Percentiles rank a stretch among this genome's conserved stretches.
phyloP scores from a whole-genome alignment of 495 filamentous ascomycete genomes.

The Neurospora terricola region DNA sequence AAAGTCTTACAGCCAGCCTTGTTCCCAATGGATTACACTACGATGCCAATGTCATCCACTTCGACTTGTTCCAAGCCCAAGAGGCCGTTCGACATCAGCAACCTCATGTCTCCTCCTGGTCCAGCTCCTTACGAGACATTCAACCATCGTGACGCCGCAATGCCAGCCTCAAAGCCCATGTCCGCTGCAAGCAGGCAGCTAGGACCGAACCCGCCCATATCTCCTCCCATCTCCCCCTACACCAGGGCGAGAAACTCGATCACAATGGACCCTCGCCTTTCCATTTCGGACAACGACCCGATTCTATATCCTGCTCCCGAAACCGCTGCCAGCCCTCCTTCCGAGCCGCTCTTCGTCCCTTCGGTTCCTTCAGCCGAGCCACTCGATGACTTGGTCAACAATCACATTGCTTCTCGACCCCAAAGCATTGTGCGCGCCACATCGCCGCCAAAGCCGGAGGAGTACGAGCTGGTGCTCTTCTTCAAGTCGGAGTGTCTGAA shows the following conservation, averaged over 20 bases:
- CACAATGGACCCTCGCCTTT: slow-evolving; percentile 34
- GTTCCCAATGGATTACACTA: not conserved
- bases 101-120: slow-evolving; percentile 70
- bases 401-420: slow-evolving; percentile 58
- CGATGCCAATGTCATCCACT: not conserved
- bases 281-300: slow-evolving; percentile 41
- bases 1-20: not conserved
- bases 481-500: slow-evolving; percentile 56
- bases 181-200: slow-evolving; percentile 21
- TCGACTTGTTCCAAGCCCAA: slow-evolving; percentile 12
- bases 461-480: slow-evolving; percentile 58
- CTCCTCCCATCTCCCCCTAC: slow-evolving; percentile 64
- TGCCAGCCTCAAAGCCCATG: slow-evolving; percentile 24
- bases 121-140: slow-evolving; percentile 53
- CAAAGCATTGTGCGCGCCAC: slow-evolving; percentile 42
- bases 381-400: slow-evolving; percentile 40
- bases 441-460: slow-evolving; percentile 56
- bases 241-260: slow-evolving; percentile 26
- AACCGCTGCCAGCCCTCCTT: slow-evolving; percentile 30
- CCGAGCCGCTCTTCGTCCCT: slow-evolving; percentile 48
- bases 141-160: slow-evolving; percentile 19
- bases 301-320: slow-evolving; percentile 49
- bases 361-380: slow-evolving; percentile 30
- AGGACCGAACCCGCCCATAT: slow-evolving; percentile 47
- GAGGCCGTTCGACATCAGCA: slow-evolving; percentile 37